These are phyloP conservation scores for Mucor saturninus DNA, from an alignment of 371 early-diverging fungal species.

Conservation along the genomic window DNA sequence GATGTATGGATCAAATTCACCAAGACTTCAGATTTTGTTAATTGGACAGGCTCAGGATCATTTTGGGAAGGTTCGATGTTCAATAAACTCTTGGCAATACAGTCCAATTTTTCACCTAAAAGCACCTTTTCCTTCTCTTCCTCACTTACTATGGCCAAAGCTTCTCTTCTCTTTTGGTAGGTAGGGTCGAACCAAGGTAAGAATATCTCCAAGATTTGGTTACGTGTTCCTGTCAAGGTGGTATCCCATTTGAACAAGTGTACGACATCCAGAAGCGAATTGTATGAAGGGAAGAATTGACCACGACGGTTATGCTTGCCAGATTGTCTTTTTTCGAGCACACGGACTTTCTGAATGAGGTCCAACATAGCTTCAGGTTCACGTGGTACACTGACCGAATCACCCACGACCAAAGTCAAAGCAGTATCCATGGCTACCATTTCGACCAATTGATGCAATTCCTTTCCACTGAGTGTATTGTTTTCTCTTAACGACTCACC, in stretches of 20 bases:
- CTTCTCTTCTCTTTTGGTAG: background rate
- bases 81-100: slow-evolving; percentile 24
- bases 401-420: slow-evolving; percentile 34
- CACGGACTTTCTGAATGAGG: slow-evolving; percentile 22
- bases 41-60: slow-evolving; percentile 41
- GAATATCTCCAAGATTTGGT: slow-evolving; percentile 19
- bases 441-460: slow-evolving; percentile 37
- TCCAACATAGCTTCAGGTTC: slow-evolving; percentile 24
- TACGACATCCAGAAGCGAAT: slow-evolving; percentile 9
- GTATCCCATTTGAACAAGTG: slow-evolving; percentile 10
- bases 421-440: slow-evolving; percentile 40
- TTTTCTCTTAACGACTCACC: background rate
- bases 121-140: background rate
- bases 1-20: slow-evolving; percentile 43
- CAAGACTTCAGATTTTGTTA: slow-evolving; percentile 40
- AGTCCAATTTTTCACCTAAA: background rate
- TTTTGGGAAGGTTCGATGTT: slow-evolving; percentile 39
- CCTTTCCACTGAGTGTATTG: slow-evolving; percentile 25
- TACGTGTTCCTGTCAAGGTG: background rate
- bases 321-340: slow-evolving; percentile 26
- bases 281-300: slow-evolving; percentile 26
- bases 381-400: background rate
- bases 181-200: slow-evolving; percentile 18
- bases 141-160: background rate
- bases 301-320: slow-evolving; percentile 33